Evolutionary conservation across 148 eudicot species (phyloP), one percentile per base, ranked within the genome.

Genomic region (Hydrangea macrophylla): DNA sequence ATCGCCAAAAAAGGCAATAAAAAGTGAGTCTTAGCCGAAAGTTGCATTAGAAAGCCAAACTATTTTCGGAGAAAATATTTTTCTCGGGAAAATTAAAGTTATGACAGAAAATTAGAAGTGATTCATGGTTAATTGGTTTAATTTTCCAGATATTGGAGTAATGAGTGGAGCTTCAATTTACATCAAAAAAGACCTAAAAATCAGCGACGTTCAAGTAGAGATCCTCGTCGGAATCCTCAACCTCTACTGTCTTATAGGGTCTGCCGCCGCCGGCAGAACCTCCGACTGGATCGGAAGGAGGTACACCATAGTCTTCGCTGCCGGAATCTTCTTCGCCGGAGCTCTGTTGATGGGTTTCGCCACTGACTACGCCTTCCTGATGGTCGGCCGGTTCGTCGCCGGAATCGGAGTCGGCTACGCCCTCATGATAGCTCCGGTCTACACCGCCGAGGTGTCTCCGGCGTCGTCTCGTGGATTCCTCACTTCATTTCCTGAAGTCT

Each of bases 261-360:
- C 86, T 33, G 70, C 69, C 37, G 82, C 78, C 0, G 89, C 84
- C 27, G 89, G 86, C 0, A 44, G 76, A 5, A 85, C 89, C 28
- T 85, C 89, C 22, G 89, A 85, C 67, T 78, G 76, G 82, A 73
- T 85, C 4, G 89, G 89, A 4, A 82, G 89, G 3, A 84, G 86
- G 1, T 79, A 72, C 78, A 85, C 89, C 15, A 82, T 85, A 39
- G 78, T 82, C 13, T 31, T 82, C 1, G 82, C 84, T 44, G 67
- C 77, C 1, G 81, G 18, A 3, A 71, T 85, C 44, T 85, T 85
- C 79, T 83, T 82, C 32, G 65, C 40, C 1, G 89, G 89, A 18
- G 86, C 89, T 0, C 33, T 78, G 8, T 66, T 85, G 18, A 85
- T 85, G 89, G 89, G 82, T 0, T 78, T 82, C 42, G 82, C 89